Conservation (phyloP, 345 rosid genomes). For the Salix exigua region DNA sequence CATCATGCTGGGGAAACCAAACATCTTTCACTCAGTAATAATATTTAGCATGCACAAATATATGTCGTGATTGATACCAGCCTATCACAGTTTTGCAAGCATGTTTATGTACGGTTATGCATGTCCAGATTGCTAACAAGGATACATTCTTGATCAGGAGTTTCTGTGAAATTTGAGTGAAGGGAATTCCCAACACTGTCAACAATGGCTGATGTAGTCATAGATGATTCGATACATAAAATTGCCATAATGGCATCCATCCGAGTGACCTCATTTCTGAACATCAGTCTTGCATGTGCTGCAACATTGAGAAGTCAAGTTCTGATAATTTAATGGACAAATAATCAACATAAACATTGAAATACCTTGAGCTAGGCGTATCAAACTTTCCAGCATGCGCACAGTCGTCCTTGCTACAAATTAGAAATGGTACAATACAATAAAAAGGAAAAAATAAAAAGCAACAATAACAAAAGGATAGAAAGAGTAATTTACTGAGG, state of each 20-base stretch:
- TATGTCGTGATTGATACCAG: background rate
- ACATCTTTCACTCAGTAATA: background rate
- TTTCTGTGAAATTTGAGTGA: slow-evolving; percentile 84
- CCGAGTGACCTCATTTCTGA: slow-evolving; percentile 78
- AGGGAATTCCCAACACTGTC: slow-evolving; percentile 81
- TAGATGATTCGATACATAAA: slow-evolving; percentile 87
- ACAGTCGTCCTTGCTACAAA: slow-evolving; percentile 88
- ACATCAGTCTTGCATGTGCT: slow-evolving; percentile 98
- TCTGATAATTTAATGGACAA: background rate
- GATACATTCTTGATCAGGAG: slow-evolving; percentile 90
- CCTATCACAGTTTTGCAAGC: slow-evolving; percentile 3
- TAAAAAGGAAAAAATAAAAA: background rate
- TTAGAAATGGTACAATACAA: slow-evolving; percentile 6
- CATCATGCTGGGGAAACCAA: background rate
- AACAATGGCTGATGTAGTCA: slow-evolving; percentile 90
- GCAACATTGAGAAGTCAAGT: slow-evolving; percentile 19
- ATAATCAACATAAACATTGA: background rate
- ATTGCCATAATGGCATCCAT: slow-evolving; percentile 88
- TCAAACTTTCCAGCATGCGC: slow-evolving; percentile 95
- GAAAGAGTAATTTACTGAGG: slow-evolving; percentile 5
- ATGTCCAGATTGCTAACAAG: slow-evolving; percentile 26
- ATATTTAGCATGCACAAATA: background rate
- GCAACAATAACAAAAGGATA: slow-evolving; percentile 1
- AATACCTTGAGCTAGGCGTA: slow-evolving; percentile 92
- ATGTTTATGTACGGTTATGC: background rate